Base-by-base conservation (phyloP, 2,329 filamentous ascomycete species). In the Ceratocystis destructans region DNA sequence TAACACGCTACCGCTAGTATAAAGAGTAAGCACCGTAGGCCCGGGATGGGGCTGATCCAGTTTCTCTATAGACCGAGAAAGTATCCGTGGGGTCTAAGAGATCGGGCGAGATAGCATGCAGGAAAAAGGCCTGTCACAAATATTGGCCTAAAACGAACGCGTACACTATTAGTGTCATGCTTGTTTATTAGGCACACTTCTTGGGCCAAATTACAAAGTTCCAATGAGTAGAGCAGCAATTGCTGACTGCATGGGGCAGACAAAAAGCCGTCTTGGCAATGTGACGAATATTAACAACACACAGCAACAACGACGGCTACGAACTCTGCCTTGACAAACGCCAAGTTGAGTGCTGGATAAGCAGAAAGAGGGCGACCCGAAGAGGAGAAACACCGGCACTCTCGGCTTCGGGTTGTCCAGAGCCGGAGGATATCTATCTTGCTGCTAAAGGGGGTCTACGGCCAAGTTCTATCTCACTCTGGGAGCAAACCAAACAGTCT, bases 381-480 rank as follows among this genome's bases (percentile, higher is more conserved):
- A 57, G 53, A 33, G 33, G 53, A 20, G 53, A 59, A 59, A 59
- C 12, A 37, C 53, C 53, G 53, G 53, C 53, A 59, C 5, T 59
- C 53, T 31, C 28, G 17, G 8, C 17, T 15, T 3, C 3, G 33
- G 15, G 17, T 37, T 59, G n/a, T 5, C 25, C n/a, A 15, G 37
- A 12, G 37, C 37, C 37, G 28, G 15, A 5, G 28, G 4, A 28
- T 33, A 5, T 37, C 25, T 59, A 10, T 37, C 53, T 59, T 17
- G 53, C 12, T 33, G 33, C n/a, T 1, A 3, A 33, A 17, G 53
- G 7, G 28, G 12, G 53, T 28, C 25, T 55, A 59, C 53, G 53
- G 53, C 28, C 53, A 59, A 59, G 53, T 59, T 37, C 53, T 59
- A 59, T 59, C 53, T 59, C 53, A 31, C 53, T 59, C 53, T n/a